Percentiles rank a stretch among this genome's conserved stretches.
Conservation (phyloP, 1,139 yeast species). For the Hemisphaericaspora xylofermentans region DNA sequence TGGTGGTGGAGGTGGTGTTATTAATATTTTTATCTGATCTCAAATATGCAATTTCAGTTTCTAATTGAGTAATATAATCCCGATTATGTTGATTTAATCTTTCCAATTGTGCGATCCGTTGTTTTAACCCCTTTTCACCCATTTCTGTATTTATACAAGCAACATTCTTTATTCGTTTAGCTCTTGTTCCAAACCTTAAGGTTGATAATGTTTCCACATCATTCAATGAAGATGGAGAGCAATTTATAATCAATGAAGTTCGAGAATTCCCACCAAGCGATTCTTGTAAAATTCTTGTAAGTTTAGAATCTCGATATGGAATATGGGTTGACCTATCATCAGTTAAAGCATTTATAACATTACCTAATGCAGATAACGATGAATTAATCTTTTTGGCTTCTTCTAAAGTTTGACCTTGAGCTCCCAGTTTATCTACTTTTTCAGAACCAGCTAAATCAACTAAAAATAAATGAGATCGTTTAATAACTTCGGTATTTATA, state of each 20-base stretch:
- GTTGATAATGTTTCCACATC: constrained; percentile 75
- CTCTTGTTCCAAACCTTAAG: constrained; percentile 76
- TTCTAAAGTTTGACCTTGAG: constrained; percentile 70
- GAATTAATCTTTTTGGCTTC: constrained; percentile 85
- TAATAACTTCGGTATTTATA: constrained; percentile 53
- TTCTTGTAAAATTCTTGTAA: constrained; percentile 81
- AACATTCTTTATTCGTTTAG: constrained; percentile 67
- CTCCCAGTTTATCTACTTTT: constrained; percentile 81
- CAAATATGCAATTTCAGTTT: constrained; percentile 35
- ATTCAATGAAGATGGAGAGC: constrained; percentile 67
- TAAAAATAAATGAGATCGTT: constrained; percentile 66
- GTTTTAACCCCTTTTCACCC: constrained; percentile 55
- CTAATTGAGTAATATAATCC: constrained; percentile 47
- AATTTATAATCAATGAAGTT: constrained; percentile 74
- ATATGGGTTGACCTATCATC: constrained; percentile 65
- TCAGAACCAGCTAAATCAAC: constrained; percentile 92
- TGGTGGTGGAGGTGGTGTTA: too few relatives aligned
- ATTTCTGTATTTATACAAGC: constrained; percentile 72
- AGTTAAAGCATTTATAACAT: constrained; percentile 77
- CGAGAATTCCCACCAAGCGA: constrained; percentile 86
- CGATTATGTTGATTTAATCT: constrained; percentile 45
- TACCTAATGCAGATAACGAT: constrained; percentile 75
- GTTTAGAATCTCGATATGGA: constrained; percentile 81
- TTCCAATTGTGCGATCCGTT: constrained; percentile 49
- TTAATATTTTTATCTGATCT: not conserved